Evolutionary conservation across 208 protist species (phyloP), one percentile per base, ranked within the genome.

Genomic region (Trypanosoma theileri): DNA sequence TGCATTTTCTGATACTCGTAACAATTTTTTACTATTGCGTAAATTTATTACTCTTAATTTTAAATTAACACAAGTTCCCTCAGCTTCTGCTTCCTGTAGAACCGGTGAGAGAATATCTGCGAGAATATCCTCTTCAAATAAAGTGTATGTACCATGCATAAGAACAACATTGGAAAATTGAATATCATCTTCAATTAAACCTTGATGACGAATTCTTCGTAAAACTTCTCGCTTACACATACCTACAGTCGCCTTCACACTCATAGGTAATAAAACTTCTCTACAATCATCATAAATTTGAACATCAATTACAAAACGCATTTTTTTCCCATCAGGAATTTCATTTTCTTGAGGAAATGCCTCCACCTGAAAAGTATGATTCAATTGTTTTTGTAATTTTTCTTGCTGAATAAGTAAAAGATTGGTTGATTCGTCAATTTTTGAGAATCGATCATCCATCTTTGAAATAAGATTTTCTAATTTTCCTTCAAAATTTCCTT

Each of bases 181-280:
- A 42, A 57, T 42, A 17, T 56, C 24, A 60, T 64, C 56, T 9
- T 46, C 56, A 22, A 72, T 50, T 52, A 64, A 48, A 31, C 41
- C 40, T 53, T 72, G 67, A 22, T 65, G 67, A 21, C 21, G 59
- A 50, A 58, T 52, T 41, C 67, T 40, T 31, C 67, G 67, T n/a
- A 72, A 45, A 35, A 72, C 19, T 31, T 72, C 67, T 21, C 57
- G 54, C 44, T 72, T 72, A 22, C 58, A 66, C 55, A 72, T 72
- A 28, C 56, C 67, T 0, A 72, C 57, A 9, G 67, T 72, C 44
- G 67, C 67, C 0, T 59, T 60, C 10, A 21, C 11, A 59, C 59
- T 72, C n/a, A 72, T 66, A 53, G 57, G 67, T 9, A 72, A 42
- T 12, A 72, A 56, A 3, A 72, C 44, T 44, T 64, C 59, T 24